Evolutionary conservation across 352 stramenopile genomes (phyloP), one percentile per base, ranked within the genome.

Genomic region (Phytophthora podocarpi): DNA sequence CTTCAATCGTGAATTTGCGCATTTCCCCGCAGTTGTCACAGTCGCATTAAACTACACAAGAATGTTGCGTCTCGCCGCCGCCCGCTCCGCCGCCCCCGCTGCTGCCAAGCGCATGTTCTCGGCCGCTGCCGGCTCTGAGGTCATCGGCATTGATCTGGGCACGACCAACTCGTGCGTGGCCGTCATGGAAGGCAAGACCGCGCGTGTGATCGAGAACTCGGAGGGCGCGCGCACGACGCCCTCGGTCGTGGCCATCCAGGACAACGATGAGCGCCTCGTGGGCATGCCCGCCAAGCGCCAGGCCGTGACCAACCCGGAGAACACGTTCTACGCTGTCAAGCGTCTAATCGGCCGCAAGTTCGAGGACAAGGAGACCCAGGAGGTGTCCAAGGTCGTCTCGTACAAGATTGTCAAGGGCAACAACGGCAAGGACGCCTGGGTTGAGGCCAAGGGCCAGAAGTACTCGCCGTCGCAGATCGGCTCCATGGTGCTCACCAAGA

Each of bases 291-390:
- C 97, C 36, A 97, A 97, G 72, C 88, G 96, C 41, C 96, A 99
- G 74, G 97, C 96, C n/a, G 93, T 99, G 7, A 99, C 96, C 32
- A 99, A 99, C 78, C 95, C 97, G 11, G 85, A 97, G 68, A 99
- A 99, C 74, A 99, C 97, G 12, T 82, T 99, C 30, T 99, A 98
- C 74, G 97, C 95, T 16, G 92, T 97, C n/a, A 99, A 99, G 80
- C 91, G 92, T 74, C 74, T 99, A 3, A 99, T 99, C 63, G 97
- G 97, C 56, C 88, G 96, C 58, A 87, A 85, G 40, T 99, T 93
- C 72, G 56, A 82, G 26, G 96, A 99, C 76, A 89, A 90, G 59
- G 91, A 98, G 76, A 97, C 98, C 3, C 90, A 98, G 55, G 88
- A 93, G 47, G 97, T 98, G 57, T 82, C 93, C 37, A 93, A 95